Conservation (phyloP, 495 filamentous ascomycete genomes). For the Aspergillus homomorphus region DNA sequence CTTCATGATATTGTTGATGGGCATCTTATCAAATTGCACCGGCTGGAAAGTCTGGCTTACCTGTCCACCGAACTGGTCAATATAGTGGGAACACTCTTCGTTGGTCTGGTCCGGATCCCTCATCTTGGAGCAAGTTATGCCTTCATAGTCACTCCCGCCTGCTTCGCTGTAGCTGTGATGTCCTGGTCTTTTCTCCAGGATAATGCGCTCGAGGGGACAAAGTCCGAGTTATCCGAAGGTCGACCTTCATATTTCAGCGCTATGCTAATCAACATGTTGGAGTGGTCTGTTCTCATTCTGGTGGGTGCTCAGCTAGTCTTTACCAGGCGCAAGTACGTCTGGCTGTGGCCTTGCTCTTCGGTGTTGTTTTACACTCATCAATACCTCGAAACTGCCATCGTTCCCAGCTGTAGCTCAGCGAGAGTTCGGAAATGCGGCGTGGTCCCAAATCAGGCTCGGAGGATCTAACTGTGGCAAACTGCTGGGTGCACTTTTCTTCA, state of each 20-base stretch:
- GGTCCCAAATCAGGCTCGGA: slow-evolving; percentile 45
- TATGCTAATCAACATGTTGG: slow-evolving; percentile 26
- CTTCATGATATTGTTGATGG: slow-evolving; percentile 45
- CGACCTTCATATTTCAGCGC: slow-evolving; percentile 23
- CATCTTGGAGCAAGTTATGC: slow-evolving; percentile 45
- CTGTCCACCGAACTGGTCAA: slow-evolving; percentile 46
- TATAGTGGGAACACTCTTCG: slow-evolving; percentile 41
- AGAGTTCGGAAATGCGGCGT: slow-evolving; percentile 39
- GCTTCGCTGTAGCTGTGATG: slow-evolving; percentile 33
- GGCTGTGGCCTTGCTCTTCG: slow-evolving; percentile 43
- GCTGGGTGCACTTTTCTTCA: slow-evolving; percentile 39
- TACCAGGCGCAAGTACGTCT: slow-evolving; percentile 41
- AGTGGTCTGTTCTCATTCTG: slow-evolving; percentile 38
- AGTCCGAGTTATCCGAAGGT: slow-evolving; percentile 8
- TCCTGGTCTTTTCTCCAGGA: slow-evolving; percentile 38
- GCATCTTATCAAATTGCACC: slow-evolving; percentile 40
- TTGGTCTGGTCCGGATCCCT: slow-evolving; percentile 39
- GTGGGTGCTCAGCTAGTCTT: slow-evolving; percentile 41
- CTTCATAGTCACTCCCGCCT: slow-evolving; percentile 41
- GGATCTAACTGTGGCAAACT: slow-evolving; percentile 45
- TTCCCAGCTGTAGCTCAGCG: slow-evolving; percentile 38
- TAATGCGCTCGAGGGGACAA: slow-evolving; percentile 26
- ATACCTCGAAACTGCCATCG: slow-evolving; percentile 44
- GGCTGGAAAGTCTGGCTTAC: slow-evolving; percentile 44
- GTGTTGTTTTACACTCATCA: slow-evolving; percentile 44